Base-by-base conservation (phyloP, 2,329 filamentous ascomycete species). In the Sarocladium kiliense region DNA sequence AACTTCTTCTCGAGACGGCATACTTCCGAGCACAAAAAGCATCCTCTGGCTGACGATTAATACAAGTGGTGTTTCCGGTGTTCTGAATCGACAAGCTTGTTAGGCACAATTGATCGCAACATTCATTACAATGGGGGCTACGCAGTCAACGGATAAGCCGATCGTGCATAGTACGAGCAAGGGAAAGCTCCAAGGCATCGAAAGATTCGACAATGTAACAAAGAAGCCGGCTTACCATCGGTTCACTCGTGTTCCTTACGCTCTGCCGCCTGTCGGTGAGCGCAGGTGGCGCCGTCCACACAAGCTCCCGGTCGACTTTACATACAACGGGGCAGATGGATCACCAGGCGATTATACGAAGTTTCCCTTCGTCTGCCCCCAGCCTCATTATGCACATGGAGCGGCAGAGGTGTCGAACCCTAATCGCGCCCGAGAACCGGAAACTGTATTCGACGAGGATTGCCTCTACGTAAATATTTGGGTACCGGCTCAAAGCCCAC, bases 221-320 rank as follows among this genome's bases (percentile, higher is more conserved):
- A 4, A 47, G 14, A 47, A 47, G 25, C 23, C 25, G 3, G 44
- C 16, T 26, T 47, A 47, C 25, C 3, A 47, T 47, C 44, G 44
- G 3, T 47, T 47, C 44, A 47, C 44, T 26, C 10, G 23, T 12
- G 44, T 47, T 11, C 44, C 44, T 3, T 47, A 27, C 19, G 44
- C 44, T 11, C 25, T 47, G 3, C 44, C 44, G 27, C 44, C 44
- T 3, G 44, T 47, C 12, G 44, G 25, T 14, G 23, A 47, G 3
- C 44, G 44, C 4, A 47, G 44, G n/a, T 47, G 44, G 44, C 44
- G 44, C 12, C 44, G 44, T n/a, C 44, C 44, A 6, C n/a, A 47
- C 23, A 47, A 47, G 44, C 44, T 47, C 5, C 44, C 44, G 21
- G 23, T 23, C 21, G 44, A 47, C 44, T 47, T 47, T n/a, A 47